Conservation (phyloP, 805 yeast species). For the Suhomyces pyralidae region DNA sequence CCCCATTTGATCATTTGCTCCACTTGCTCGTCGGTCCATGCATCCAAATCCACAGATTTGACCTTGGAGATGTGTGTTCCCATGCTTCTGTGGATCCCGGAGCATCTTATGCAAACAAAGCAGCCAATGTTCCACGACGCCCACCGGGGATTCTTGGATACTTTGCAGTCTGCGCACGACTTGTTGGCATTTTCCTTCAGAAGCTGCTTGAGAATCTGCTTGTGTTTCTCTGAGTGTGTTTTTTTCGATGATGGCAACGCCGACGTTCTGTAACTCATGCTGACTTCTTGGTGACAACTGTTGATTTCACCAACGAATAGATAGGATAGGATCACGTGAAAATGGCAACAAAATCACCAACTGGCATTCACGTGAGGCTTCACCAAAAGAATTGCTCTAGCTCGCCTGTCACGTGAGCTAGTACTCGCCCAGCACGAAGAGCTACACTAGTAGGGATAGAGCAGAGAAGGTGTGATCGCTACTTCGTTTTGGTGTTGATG, state of each 20-base stretch:
- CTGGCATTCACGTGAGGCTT: too few species aligned
- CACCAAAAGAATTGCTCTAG: too few species aligned
- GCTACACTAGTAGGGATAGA: too few species aligned
- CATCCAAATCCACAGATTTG: slow-evolving; percentile 89
- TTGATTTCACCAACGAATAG: background rate
- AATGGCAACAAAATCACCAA: too few species aligned
- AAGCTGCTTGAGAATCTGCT: slow-evolving; percentile 68
- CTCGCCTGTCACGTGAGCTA: too few species aligned
- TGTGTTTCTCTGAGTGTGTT: slow-evolving; percentile 53
- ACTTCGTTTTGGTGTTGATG: background rate
- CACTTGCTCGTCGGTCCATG: slow-evolving; percentile 94
- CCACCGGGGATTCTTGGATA: slow-evolving; percentile 91
- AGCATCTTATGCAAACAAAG: slow-evolving; percentile 89
- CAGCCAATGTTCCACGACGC: slow-evolving; percentile 95
- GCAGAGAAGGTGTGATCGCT: background rate
- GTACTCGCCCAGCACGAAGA: too few species aligned
- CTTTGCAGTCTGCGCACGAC: slow-evolving; percentile 88
- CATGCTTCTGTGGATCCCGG: slow-evolving; percentile 92
- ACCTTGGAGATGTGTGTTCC: slow-evolving; percentile 95
- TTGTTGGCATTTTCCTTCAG: slow-evolving; percentile 76
- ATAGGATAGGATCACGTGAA: background rate
- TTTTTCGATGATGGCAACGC: slow-evolving; percentile 44
- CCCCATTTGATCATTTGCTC: slow-evolving; percentile 84
- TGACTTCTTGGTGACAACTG: background rate
- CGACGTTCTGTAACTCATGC: slow-evolving; percentile 10